Base-by-base conservation (phyloP, 2,329 filamentous ascomycete species). In the Exserohilum turcica region DNA sequence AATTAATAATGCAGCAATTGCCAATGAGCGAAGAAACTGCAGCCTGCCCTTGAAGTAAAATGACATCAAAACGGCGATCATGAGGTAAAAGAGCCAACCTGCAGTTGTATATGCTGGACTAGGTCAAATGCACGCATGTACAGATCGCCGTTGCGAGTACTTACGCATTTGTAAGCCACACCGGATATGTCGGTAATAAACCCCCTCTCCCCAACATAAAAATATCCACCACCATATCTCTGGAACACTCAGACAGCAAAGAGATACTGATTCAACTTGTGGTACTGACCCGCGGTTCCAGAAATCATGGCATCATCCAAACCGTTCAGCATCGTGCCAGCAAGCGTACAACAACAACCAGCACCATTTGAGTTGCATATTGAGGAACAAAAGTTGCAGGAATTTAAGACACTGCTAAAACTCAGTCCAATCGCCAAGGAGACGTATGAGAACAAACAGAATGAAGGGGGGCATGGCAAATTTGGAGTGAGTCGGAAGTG, bases 401-500 rank as follows among this genome's bases (percentile, higher is more conserved):
- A 71, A 5, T 60, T 74, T 29, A 68, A 72, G 44, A 66, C 59
- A 0, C 39, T 74, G 16, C 32, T 74, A 3, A 56, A 52, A 8
- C 37, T 73, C 7, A 65, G 62, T 32, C 71, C 71, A 2, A 48
- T 74, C 6, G 68, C 67, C 6, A 71, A 67, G 35, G 57, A 68
- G n/a, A 63, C 55, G 28, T 74, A 64, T 44, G 68, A 70, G 54
- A 73, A 68, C 43, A 48, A 48, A 42, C 55, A 57, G 50, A 32
- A 68, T 27, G 63, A 65, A 33, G 70, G 63, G 1, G 63, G 68
- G 3, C 48, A 66, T 35, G 58, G 64, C 2, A 60, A 67, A 65
- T 61, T 72, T 47, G 67, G 70, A 3, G 71, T 73, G 3, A 68
- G 65, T 13, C 53, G 64, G 16, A 55, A 64, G 18, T 74, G 72